Conservation (phyloP, 176 grass and related monocot genomes). For the Oryza meridionalis region DNA sequence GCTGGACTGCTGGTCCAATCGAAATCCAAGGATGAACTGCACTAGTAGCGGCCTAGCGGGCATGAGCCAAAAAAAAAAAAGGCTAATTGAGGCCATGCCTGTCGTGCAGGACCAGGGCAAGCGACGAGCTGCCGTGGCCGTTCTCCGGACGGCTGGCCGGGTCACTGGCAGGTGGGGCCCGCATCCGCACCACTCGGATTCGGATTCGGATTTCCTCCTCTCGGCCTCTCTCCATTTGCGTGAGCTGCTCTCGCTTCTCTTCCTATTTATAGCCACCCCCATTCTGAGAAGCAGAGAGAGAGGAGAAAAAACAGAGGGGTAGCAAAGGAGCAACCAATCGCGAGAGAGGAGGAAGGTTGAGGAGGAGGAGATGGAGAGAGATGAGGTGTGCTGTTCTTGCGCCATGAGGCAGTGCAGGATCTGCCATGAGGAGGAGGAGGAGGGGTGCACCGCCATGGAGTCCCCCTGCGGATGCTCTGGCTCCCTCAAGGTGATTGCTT, state of each 20-base stretch:
- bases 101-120: background rate
- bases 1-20: background rate
- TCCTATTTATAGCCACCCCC: conserved; percentile 36
- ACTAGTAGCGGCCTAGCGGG: no score
- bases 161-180: background rate
- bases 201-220: conserved; percentile 3
- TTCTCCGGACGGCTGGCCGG: background rate
- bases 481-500: conserved; percentile 66
- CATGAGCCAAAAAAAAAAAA: background rate
- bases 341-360: conserved; percentile 5
- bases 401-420: conserved; percentile 67
- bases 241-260: background rate
- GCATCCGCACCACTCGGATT: background rate
- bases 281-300: conserved; percentile 2
- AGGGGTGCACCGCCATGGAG: conserved; percentile 56
- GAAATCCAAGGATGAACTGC: background rate
- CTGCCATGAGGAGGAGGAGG: conserved; percentile 82
- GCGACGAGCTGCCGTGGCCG: conserved; percentile 18
- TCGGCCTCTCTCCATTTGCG: background rate
- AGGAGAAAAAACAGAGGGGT: background rate
- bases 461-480: conserved; percentile 84
- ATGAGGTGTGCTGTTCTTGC: conserved; percentile 27
- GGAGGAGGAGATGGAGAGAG: conserved; percentile 30
- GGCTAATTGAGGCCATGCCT: background rate
- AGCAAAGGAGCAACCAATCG: background rate